Evolutionary conservation across 306 rosid species (phyloP).

Genomic region (Lupinus albus): DNA sequence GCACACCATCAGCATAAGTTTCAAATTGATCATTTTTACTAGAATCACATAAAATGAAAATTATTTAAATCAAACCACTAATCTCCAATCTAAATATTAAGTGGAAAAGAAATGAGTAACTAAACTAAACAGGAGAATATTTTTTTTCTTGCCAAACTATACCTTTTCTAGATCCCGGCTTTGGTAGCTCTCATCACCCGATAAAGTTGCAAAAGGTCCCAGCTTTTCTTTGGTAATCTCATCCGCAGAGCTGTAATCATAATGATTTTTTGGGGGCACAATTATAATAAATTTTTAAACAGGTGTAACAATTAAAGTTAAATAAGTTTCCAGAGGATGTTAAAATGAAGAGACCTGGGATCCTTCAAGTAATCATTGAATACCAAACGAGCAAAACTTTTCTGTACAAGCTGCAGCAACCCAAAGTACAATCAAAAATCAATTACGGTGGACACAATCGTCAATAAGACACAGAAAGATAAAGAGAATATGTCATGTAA

Average conservation of each 20-base stretch:
- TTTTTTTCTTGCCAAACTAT: background rate
- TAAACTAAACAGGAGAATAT: background rate
- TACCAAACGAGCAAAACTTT: conserved; percentile 86
- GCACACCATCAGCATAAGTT: conserved; percentile 34
- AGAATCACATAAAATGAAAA: background rate
- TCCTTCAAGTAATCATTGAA: conserved; percentile 66
- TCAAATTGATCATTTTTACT: conserved; percentile 22
- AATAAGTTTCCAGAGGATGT: conserved; percentile 20
- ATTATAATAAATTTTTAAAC: conserved; percentile 37
- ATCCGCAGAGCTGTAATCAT: conserved; percentile 59
- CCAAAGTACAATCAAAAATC: conserved; percentile 19
- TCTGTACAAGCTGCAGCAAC: conserved; percentile 80
- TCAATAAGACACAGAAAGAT: background rate
- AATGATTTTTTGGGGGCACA: conserved; percentile 21
- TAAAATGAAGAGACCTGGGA: conserved; percentile 53
- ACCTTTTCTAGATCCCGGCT: conserved; percentile 87
- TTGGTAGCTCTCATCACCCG: conserved; percentile 74
- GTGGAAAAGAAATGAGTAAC: background rate
- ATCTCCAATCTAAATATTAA: background rate
- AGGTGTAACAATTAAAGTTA: conserved; percentile 6
- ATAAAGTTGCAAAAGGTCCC: conserved; percentile 59
- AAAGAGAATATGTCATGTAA: background rate
- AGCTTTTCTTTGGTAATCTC: conserved; percentile 71
- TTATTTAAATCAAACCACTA: conserved; percentile 7
- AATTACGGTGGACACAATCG: conserved; percentile 12